phyloP scores from a whole-genome alignment of 495 filamentous ascomycete genomes.

The Penicillium egyptiacum region DNA sequence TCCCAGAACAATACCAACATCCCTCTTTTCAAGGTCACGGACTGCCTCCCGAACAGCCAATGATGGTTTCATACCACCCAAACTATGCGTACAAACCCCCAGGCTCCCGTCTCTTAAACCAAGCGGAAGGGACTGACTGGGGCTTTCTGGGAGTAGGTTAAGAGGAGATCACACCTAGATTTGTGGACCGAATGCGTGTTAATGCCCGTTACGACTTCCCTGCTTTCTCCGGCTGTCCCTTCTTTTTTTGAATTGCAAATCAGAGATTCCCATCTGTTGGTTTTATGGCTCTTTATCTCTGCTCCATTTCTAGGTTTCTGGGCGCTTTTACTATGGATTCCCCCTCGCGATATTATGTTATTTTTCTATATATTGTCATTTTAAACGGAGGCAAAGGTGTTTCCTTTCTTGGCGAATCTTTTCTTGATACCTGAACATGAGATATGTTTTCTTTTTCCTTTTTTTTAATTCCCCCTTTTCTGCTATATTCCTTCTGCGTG shows the following conservation, averaged over 20 bases:
- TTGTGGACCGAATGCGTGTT: conserved; percentile 19
- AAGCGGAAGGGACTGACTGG: conserved; percentile 50
- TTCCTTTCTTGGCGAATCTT: conserved; percentile 26
- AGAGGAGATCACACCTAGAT: conserved; percentile 26
- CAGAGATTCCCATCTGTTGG: conserved; percentile 9
- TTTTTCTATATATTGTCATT: conserved; percentile 21
- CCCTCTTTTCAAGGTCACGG: conserved; percentile 32
- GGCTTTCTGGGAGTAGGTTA: conserved; percentile 48
- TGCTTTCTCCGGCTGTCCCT: conserved; percentile 3
- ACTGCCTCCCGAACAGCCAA: conserved; percentile 34
- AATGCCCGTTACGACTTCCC: conserved; percentile 34
- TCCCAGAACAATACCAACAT: conserved; percentile 41
- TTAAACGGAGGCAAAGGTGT: conserved; percentile 38
- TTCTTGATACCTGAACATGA: conserved; percentile 9
- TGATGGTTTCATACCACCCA: conserved; percentile 42
- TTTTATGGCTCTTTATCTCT: conserved; percentile 4
- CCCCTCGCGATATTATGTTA: conserved; percentile 8
- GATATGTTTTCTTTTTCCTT: conserved; percentile 5
- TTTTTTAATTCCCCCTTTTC: neutral
- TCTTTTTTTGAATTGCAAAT: neutral
- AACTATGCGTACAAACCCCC: conserved; percentile 43
- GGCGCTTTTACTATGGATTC: conserved; percentile 19
- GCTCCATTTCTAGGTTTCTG: conserved; percentile 4
- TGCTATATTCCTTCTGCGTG: conserved; percentile 12
- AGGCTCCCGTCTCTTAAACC: conserved; percentile 38